Percentiles rank a stretch among this genome's conserved stretches.
phyloP scores from a whole-genome alignment of 768 basidiomycete genomes.

The Mycena maculata region DNA sequence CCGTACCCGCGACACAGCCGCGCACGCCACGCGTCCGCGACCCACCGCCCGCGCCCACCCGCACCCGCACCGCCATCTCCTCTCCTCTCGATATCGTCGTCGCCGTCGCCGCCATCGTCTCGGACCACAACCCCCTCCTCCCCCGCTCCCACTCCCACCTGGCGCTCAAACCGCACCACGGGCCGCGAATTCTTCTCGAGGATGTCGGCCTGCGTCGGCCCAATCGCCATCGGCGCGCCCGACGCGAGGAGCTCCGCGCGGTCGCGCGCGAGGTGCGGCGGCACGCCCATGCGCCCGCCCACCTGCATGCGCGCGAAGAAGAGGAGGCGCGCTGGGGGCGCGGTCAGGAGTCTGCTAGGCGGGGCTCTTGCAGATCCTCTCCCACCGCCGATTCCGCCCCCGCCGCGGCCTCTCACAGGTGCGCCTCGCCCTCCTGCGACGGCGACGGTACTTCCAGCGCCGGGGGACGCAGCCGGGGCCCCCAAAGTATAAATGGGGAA shows the following conservation, averaged over 20 bases:
- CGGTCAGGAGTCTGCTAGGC: slow-evolving; percentile 47
- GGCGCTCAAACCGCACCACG: slow-evolving; percentile 42
- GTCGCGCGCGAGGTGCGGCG: slow-evolving; percentile 32
- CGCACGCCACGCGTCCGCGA: slow-evolving; percentile 11
- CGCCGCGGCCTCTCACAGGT: too few relatives aligned
- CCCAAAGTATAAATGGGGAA: too few relatives aligned
- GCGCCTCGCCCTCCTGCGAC: too few relatives aligned
- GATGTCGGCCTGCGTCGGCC: slow-evolving; percentile 59
- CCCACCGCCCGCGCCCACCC: slow-evolving; percentile 5
- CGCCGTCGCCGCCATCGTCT: too few relatives aligned
- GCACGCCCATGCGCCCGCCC: slow-evolving; percentile 44
- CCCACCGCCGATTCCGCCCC: neutral
- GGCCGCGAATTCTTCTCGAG: slow-evolving; percentile 55
- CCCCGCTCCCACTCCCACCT: neutral
- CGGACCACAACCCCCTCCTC: neutral
- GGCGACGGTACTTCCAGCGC: too few relatives aligned
- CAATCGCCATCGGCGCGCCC: slow-evolving; percentile 30
- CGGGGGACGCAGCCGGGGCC: too few relatives aligned
- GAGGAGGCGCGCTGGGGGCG: slow-evolving; percentile 57
- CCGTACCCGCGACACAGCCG: slow-evolving; percentile 11
- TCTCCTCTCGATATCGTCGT: too few relatives aligned
- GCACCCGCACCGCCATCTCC: too few relatives aligned
- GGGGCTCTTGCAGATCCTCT: neutral
- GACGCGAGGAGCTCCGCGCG: slow-evolving; percentile 40
- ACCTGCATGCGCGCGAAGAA: slow-evolving; percentile 56